phyloP scores from a whole-genome alignment of 2,329 filamentous ascomycete genomes.

The Ceratocystis alfenasii region DNA sequence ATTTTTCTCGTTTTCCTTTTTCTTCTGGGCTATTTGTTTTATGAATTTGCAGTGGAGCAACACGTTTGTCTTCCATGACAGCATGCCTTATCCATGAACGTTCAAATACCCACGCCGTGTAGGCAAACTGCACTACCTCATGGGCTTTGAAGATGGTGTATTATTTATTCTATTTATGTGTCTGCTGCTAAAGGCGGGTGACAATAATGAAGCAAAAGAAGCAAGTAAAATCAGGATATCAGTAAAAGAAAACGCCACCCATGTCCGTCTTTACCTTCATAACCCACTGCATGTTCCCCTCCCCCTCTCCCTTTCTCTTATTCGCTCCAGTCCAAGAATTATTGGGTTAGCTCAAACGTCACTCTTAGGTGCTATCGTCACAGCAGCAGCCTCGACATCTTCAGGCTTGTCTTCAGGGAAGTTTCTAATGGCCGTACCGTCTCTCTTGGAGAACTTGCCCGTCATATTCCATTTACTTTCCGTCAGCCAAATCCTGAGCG shows the following conservation, averaged over 20 bases:
- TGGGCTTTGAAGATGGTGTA: not conserved
- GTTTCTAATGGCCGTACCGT: not conserved
- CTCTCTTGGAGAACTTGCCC: slow-evolving; percentile 33
- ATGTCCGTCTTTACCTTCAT: not conserved
- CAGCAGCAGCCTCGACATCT: slow-evolving; percentile 26
- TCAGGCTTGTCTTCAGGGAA: slow-evolving; percentile 10
- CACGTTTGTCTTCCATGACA: not conserved
- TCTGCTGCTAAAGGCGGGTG: not conserved
- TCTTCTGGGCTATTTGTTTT: not conserved
- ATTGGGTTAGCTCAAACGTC: not conserved
- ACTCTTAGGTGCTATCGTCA: slow-evolving; percentile 3
- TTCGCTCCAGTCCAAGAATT: not conserved
- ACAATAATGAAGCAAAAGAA: not conserved
- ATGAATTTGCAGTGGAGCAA: not conserved
- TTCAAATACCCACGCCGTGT: not conserved
- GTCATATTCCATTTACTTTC: slow-evolving; percentile 36
- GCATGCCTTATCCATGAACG: not conserved
- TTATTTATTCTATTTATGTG: not conserved
- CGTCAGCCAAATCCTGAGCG: slow-evolving; percentile 39
- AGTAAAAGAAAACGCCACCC: slow-evolving; percentile 2
- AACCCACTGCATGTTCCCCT: not conserved
- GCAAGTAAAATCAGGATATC: not conserved
- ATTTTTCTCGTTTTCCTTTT: not conserved
- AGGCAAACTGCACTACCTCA: not conserved
- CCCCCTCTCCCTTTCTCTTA: not conserved